Conservation (phyloP, 1,139 yeast species). For the Blastobotrys serpentis region DNA sequence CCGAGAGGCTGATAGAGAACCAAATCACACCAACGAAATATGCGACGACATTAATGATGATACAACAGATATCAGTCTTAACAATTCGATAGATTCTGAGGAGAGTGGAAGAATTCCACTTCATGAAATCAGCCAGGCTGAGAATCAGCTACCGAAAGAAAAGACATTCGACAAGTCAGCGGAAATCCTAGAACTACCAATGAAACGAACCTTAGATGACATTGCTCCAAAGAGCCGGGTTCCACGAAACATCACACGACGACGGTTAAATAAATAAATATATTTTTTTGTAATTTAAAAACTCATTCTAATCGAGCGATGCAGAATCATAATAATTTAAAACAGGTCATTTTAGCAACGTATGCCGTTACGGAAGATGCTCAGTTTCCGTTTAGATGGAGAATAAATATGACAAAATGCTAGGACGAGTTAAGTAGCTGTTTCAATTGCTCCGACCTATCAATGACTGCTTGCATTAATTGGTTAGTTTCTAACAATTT, state of each 20-base stretch:
- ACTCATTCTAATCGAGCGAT: not conserved
- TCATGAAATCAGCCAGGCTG: slow-evolving; percentile 14
- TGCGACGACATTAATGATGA: not conserved
- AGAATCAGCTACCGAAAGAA: slow-evolving; percentile 12
- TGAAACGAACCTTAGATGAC: slow-evolving; percentile 2
- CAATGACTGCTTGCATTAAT: slow-evolving; percentile 25
- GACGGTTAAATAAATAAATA: not conserved
- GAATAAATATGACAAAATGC: not conserved
- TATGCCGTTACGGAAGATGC: too few species aligned
- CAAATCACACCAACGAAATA: not conserved
- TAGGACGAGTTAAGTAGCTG: slow-evolving; percentile 11
- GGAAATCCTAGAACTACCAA: not conserved
- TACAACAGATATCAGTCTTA: not conserved
- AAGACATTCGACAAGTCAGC: not conserved
- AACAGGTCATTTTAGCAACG: too few species aligned
- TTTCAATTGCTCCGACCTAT: slow-evolving; percentile 28
- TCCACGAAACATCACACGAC: not conserved
- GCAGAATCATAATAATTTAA: too few species aligned
- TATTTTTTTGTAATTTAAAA: not conserved
- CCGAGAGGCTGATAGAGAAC: not conserved
- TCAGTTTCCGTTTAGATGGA: not conserved
- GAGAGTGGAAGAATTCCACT: slow-evolving; percentile 17
- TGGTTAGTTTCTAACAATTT: slow-evolving; percentile 17
- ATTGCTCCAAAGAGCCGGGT: not conserved
- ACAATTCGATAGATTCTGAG: slow-evolving; percentile 6